Conservation (phyloP, 805 yeast genomes). For the Scheffersomyces lignosus region DNA sequence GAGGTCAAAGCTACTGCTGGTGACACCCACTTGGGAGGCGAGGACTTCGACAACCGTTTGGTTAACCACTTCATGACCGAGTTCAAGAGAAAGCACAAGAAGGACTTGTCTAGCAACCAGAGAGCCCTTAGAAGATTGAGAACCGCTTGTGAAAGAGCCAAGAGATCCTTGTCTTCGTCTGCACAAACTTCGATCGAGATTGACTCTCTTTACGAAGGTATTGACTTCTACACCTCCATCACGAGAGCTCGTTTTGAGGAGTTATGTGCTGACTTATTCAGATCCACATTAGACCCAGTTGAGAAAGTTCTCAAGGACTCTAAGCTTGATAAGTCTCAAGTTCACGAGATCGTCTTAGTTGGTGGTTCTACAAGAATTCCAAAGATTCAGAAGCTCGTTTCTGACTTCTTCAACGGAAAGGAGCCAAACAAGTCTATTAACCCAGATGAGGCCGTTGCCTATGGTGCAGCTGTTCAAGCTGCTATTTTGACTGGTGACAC, state of each 20-base stretch:
- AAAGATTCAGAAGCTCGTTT: conserved; percentile 91
- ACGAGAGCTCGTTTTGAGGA: conserved; percentile 99
- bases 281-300: conserved; percentile 93
- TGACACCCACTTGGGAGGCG: conserved; percentile 98
- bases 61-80: conserved; percentile 88
- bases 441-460: conserved; percentile 99
- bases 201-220: conserved; percentile 91
- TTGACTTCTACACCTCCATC: conserved; percentile 91
- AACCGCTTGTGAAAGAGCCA: conserved; percentile 98
- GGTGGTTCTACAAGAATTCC: conserved; percentile 99
- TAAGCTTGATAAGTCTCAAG: conserved; percentile 79
- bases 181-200: conserved; percentile 95
- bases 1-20: conserved; percentile 94
- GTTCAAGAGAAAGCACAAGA: conserved; percentile 90
- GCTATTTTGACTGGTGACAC: conserved; percentile 93
- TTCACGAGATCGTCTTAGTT: conserved; percentile 93
- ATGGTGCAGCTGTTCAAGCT: conserved; percentile 99
- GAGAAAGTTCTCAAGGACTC: conserved; percentile 95
- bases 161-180: conserved; percentile 92
- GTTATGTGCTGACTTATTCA: conserved; percentile 87
- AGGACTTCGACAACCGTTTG: conserved; percentile 88
- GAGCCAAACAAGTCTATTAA: conserved; percentile 96
- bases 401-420: conserved; percentile 89
- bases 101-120: conserved; percentile 77
- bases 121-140: conserved; percentile 91